A percentile compares a stretch with the other conserved stretches of the same genome.
phyloP scores from a whole-genome alignment of 23 red algal genomes.

The Gracilaria caudata region DNA sequence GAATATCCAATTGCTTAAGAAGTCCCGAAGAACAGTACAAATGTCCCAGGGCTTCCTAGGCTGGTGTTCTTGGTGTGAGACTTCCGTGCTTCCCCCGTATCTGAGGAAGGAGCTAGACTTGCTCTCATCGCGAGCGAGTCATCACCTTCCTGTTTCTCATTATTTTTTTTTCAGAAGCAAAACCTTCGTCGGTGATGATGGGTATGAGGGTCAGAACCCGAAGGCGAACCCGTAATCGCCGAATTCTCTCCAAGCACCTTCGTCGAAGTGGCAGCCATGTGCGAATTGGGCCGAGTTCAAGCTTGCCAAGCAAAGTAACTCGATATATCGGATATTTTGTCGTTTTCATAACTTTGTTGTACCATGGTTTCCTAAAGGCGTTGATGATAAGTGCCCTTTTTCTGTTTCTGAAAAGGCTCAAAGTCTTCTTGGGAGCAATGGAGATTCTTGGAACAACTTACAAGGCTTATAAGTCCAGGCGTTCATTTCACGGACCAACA shows the following conservation, averaged over 20 bases:
- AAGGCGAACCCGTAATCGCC: conserved; percentile 26
- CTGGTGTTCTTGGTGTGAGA: not conserved
- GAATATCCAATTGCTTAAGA: not conserved
- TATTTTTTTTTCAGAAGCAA: not conserved
- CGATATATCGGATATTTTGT: conserved; percentile 23
- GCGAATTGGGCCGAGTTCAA: not conserved
- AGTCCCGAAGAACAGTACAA: not conserved
- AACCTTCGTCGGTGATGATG: not conserved
- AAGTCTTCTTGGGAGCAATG: conserved; percentile 25
- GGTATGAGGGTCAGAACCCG: not conserved
- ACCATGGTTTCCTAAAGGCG: conserved; percentile 11
- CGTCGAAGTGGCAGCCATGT: conserved; percentile 30
- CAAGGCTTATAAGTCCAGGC: conserved; percentile 23
- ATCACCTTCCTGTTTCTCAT: not conserved
- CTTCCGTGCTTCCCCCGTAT: no score
- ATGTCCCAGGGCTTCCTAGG: not conserved
- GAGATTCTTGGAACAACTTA: conserved; percentile 23
- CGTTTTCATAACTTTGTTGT: conserved; percentile 23
- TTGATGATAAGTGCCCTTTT: conserved; percentile 15
- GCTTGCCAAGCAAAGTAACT: conserved; percentile 1
- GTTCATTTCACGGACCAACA: conserved; percentile 36
- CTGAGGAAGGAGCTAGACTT: not conserved
- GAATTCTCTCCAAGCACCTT: conserved; percentile 59
- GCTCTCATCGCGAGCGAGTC: not conserved
- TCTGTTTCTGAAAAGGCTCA: not conserved